Evolutionary conservation across 805 yeast genomes (phyloP).

Genomic region (Spathaspora sp.): DNA sequence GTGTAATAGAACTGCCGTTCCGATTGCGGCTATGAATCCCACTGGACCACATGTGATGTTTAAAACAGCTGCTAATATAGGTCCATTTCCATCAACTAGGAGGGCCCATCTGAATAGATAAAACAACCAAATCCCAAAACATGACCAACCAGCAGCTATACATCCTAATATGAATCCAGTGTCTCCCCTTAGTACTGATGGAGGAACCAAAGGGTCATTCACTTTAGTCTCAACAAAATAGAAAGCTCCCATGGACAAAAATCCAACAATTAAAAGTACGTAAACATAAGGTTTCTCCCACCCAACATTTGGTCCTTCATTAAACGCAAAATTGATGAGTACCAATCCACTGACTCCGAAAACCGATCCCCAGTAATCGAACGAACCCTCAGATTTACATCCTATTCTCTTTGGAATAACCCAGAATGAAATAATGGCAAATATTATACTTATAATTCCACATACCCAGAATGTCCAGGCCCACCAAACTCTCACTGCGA

Average conservation of each 20-base stretch:
- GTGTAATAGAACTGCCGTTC: conserved; percentile 45
- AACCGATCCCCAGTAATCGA: conserved; percentile 32
- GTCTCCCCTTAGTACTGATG: conserved; percentile 40
- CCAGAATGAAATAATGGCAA: conserved; percentile 17
- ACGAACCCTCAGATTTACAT: conserved; percentile 10
- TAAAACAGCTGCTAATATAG: conserved; percentile 26
- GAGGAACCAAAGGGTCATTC: conserved; percentile 52
- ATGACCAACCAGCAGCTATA: conserved; percentile 68
- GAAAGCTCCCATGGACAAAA: conserved; percentile 39
- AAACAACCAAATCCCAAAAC: conserved; percentile 68
- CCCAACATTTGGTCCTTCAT: conserved; percentile 73
- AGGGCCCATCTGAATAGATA: conserved; percentile 54
- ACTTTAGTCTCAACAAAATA: conserved; percentile 45
- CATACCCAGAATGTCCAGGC: conserved; percentile 32
- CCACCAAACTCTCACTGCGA: conserved; percentile 29
- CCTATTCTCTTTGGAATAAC: conserved; percentile 28
- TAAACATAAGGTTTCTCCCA: conserved; percentile 63
- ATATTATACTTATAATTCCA: conserved; percentile 15
- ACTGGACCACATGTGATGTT: conserved; percentile 31
- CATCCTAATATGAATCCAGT: conserved; percentile 48
- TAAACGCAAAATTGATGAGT: conserved; percentile 67
- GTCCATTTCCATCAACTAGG: conserved; percentile 41
- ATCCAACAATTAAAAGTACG: conserved; percentile 52
- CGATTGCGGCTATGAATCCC: conserved; percentile 54
- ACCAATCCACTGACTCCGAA: conserved; percentile 61